These are phyloP conservation scores for Microstroma glucosiphilum DNA, from an alignment of 1,284 basidiomycete species.

Conservation along the genomic window DNA sequence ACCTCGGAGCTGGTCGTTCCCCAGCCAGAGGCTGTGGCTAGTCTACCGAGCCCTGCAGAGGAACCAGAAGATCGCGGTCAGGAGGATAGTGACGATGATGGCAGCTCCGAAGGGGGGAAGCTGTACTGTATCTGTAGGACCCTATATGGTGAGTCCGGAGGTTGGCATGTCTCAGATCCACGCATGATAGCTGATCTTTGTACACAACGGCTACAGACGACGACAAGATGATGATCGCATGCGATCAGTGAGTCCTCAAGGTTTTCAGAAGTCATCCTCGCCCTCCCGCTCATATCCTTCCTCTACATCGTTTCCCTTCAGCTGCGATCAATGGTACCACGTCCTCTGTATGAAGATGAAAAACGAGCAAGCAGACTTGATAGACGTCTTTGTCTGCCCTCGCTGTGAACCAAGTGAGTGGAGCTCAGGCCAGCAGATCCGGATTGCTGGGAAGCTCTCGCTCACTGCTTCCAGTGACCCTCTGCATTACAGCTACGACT, in stretches of 20 bases:
- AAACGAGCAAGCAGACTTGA: conserved; percentile 16
- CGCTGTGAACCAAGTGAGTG: conserved; percentile 17
- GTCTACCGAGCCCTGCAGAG: too few relatives aligned
- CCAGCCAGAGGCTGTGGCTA: conserved; percentile 1
- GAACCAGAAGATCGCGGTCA: conserved; percentile 5
- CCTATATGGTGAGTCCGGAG: conserved; percentile 16
- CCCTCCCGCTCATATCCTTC: too few relatives aligned
- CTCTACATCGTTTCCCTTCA: background rate
- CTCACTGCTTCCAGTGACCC: background rate
- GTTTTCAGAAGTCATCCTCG: background rate
- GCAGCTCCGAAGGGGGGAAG: conserved; percentile 6
- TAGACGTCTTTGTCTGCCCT: conserved; percentile 23
- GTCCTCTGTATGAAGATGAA: conserved; percentile 11
- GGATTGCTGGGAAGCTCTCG: background rate
- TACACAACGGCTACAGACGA: conserved; percentile 10
- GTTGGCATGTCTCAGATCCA: background rate
- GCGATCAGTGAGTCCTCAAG: conserved; percentile 10
- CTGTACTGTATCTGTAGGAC: conserved; percentile 22
- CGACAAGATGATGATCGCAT: conserved; percentile 23
- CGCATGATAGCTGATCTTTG: background rate
- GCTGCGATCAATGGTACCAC: conserved; percentile 24
- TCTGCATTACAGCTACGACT: conserved; percentile 8
- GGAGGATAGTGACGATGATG: conserved; percentile 13
- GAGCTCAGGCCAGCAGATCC: background rate
- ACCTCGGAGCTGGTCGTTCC: background rate